Evolutionary conservation across 2,329 filamentous ascomycete species (phyloP).

Genomic region (Curvularia eragrostidis): DNA sequence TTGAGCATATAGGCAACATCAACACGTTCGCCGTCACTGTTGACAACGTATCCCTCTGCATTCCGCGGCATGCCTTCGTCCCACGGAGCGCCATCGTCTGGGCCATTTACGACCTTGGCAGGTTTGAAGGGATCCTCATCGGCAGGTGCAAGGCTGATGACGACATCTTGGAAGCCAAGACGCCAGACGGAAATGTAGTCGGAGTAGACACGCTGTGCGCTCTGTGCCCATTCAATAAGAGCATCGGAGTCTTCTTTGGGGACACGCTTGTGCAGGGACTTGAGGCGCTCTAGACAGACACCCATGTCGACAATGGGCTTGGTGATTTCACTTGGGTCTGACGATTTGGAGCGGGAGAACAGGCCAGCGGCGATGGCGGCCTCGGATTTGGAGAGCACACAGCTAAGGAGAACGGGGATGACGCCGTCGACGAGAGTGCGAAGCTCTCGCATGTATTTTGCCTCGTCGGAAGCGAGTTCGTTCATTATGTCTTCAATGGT

Average conservation of each 20-base stretch:
- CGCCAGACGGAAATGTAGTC: constrained; percentile 90
- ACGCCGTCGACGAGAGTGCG: constrained; percentile 94
- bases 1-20: constrained; percentile 95
- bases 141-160: constrained; percentile 87
- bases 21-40: constrained; percentile 83
- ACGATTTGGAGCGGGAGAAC: constrained; percentile 68
- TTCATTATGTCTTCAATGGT: constrained; percentile 77
- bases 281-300: constrained; percentile 83
- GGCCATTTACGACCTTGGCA: constrained; percentile 46
- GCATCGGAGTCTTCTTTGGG: constrained; percentile 74
- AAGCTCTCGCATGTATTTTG: constrained; percentile 86
- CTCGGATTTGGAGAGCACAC: constrained; percentile 77
- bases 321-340: constrained; percentile 68
- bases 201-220: constrained; percentile 77
- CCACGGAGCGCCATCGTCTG: constrained; percentile 59
- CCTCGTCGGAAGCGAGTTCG: constrained; percentile 83
- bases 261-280: constrained; percentile 78
- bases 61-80: constrained; percentile 65
- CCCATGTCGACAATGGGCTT: constrained; percentile 96
- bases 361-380: constrained; percentile 69
- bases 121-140: constrained; percentile 65
- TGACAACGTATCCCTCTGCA: constrained; percentile 66
- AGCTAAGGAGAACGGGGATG: constrained; percentile 86
- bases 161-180: constrained; percentile 90
- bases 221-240: constrained; percentile 81